Evolutionary conservation across 169 alveolate species (phyloP).

Genomic region (Cryptosporidium sp.): DNA sequence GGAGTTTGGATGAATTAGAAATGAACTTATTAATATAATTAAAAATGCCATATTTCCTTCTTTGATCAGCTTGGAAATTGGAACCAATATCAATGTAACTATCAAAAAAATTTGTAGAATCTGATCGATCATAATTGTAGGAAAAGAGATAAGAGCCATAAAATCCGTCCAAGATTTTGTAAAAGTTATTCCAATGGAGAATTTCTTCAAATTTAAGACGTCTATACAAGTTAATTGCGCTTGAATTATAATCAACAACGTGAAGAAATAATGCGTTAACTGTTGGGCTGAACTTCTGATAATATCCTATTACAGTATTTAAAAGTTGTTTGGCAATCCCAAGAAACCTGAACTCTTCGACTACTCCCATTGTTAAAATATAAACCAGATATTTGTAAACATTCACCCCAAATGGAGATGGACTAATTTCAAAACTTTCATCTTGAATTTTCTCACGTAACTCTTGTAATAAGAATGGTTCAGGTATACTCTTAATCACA

Average conservation of each 20-base stretch:
- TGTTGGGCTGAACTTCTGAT: slow-evolving; percentile 30
- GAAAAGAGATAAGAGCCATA: slow-evolving; percentile 63
- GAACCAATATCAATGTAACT: slow-evolving; percentile 4
- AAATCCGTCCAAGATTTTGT: slow-evolving; percentile 41
- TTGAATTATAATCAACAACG: slow-evolving; percentile 62
- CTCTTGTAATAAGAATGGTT: slow-evolving; percentile 19
- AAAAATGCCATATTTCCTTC: slow-evolving; percentile 22
- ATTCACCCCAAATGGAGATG: slow-evolving; percentile 2
- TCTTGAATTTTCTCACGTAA: slow-evolving; percentile 18
- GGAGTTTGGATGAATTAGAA: slow-evolving; percentile 40
- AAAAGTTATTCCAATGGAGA: slow-evolving; percentile 65
- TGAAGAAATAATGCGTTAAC: slow-evolving; percentile 63
- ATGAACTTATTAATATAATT: slow-evolving; percentile 14
- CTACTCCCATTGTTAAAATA: slow-evolving; percentile 68
- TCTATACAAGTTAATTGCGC: slow-evolving; percentile 47
- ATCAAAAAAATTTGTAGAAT: slow-evolving; percentile 43
- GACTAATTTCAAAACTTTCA: slow-evolving; percentile 16
- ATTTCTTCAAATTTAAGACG: slow-evolving; percentile 35
- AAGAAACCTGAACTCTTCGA: slow-evolving; percentile 69
- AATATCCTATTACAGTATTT: slow-evolving; percentile 42
- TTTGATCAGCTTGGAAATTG: slow-evolving; percentile 10
- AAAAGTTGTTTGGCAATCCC: slow-evolving; percentile 66
- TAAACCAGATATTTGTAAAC: slow-evolving; percentile 53
- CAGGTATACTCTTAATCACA: slow-evolving; percentile 46
- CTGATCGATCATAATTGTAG: slow-evolving; percentile 48